phyloP scores from a whole-genome alignment of 169 alveolate species.

The Plasmodium knowlesi region DNA sequence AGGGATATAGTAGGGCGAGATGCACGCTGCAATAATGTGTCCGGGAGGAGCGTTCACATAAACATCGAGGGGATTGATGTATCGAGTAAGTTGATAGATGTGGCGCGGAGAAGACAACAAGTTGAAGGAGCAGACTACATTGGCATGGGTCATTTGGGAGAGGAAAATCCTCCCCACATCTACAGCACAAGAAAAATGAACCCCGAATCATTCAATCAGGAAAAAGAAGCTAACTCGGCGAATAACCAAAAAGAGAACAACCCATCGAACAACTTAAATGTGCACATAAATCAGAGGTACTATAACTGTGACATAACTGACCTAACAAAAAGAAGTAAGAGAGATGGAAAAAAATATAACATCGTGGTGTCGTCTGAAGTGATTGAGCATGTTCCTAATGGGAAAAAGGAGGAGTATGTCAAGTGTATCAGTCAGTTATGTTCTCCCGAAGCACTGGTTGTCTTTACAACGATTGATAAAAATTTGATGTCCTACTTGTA shows the following conservation, averaged over 20 bases:
- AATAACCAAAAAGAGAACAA: neutral
- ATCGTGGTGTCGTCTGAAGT: slow-evolving; percentile 49
- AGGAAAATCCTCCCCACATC: neutral
- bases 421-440: slow-evolving; percentile 17
- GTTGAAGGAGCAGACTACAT: neutral
- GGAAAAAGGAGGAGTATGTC: slow-evolving; percentile 6
- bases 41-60: neutral
- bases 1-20: neutral
- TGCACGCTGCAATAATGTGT: neutral
- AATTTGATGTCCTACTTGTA: slow-evolving; percentile 21
- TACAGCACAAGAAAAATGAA: neutral
- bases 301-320: slow-evolving; percentile 27
- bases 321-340: neutral
- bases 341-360: slow-evolving; percentile 14
- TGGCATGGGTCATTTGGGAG: neutral
- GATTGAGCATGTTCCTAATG: slow-evolving; percentile 44
- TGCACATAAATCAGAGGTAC: slow-evolving; percentile 15
- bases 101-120: slow-evolving; percentile 11
- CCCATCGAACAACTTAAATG: neutral
- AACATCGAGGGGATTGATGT: slow-evolving; percentile 50
- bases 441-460: slow-evolving; percentile 11
- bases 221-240: neutral
- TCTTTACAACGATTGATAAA: slow-evolving; percentile 27
- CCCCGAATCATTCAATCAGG: neutral
- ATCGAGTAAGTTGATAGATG: slow-evolving; percentile 23